Base-by-base conservation (phyloP, 805 yeast species). In the Yarrowia porcina region DNA sequence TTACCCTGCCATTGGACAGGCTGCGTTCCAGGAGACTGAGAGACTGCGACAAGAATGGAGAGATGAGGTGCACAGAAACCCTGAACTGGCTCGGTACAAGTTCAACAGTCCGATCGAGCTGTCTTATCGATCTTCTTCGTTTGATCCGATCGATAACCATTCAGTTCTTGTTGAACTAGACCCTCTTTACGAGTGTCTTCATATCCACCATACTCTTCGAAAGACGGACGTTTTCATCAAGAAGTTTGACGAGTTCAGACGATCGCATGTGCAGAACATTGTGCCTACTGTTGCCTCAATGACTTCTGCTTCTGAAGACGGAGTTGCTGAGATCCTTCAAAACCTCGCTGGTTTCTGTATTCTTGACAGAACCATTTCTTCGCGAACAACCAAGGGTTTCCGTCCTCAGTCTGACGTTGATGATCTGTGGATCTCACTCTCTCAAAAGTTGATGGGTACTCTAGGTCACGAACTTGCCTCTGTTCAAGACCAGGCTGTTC, bases 31-130 rank as follows among this genome's bases (percentile, higher is more conserved):
- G 1, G 80, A 84, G 62, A 80, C 87, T 56, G 80, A 77, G 8
- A 72, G 74, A 1, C 82, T 91, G 70, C 82, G 87, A 57, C 77
- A 79, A 15, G 77, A 79, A 39, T 89, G 96, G 93, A 78, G 79
- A 35, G 66, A 72, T 2, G 76, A 76, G 66, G 84, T 81, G 64
- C 69, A 75, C 7, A 70, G 75, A 9, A 80, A 81, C 64, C 75
- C 74, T 5, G 76, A 77, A 32, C 78, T 86, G 57, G 72, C 77
- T 4, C 75, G 81, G 8, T 89, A 83, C 72, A 85, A 88, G 69
- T 82, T 93, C 67, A 92, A 92, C 72, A 89, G 97, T 0, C 89
- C 96, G 0, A 89, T 92, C 5, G 98, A 93, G 72, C 73, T 83
- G 8, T 83, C 96, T 7, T 77, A 90, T 70, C 79, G 97, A 68